Evolutionary conservation across 805 yeast genomes (phyloP).

Genomic region (Cyberlindnera sargentensis): DNA sequence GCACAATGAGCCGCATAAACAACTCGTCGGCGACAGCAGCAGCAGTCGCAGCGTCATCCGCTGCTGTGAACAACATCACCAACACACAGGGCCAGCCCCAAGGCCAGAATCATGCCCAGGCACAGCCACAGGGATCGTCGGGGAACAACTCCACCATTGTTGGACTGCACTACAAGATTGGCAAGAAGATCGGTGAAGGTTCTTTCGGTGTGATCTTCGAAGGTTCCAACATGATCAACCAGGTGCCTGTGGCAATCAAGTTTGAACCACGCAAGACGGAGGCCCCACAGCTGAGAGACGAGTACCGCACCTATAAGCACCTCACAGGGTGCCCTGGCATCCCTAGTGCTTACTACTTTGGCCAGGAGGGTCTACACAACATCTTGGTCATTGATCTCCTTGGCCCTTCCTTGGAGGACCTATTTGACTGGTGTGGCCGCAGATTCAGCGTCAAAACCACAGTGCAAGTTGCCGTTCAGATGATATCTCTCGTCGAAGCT

Average conservation of each 20-base stretch:
- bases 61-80: constrained; percentile 23
- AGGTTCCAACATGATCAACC: constrained; percentile 66
- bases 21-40: constrained; percentile 19
- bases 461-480: constrained; percentile 68
- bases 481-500: constrained; percentile 65
- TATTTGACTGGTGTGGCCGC: constrained; percentile 85
- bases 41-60: constrained; percentile 24
- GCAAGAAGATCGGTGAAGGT: constrained; percentile 83
- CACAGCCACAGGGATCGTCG: constrained; percentile 1
- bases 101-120: constrained; percentile 1
- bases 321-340: constrained; percentile 64
- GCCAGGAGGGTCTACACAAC: constrained; percentile 79
- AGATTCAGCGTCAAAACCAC: constrained; percentile 66
- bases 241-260: constrained; percentile 63
- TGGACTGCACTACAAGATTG: constrained; percentile 64
- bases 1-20: constrained; percentile 14
- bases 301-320: constrained; percentile 70
- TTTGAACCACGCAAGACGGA: constrained; percentile 77
- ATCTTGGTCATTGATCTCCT: constrained; percentile 69
- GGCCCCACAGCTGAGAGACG: constrained; percentile 80
- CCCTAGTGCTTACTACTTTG: constrained; percentile 80
- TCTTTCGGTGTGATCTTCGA: constrained; percentile 82
- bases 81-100: constrained; percentile 12
- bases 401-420: constrained; percentile 77
- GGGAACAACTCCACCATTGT: constrained; percentile 28